Conservation (phyloP, 106 monocot species). For the Xerophyta viscosa region DNA sequence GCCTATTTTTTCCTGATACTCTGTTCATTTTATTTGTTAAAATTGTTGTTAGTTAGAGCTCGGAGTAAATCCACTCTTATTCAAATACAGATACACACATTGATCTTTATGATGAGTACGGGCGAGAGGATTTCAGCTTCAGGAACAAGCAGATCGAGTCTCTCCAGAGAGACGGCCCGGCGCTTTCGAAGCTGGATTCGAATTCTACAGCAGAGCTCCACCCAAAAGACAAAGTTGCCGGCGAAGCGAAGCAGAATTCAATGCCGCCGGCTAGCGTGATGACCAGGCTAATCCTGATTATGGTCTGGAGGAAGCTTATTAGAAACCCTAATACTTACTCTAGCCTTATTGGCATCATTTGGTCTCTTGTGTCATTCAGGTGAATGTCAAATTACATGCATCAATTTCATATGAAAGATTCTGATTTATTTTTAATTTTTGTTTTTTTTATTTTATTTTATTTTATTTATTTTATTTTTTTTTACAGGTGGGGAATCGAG, state of each 20-base stretch:
- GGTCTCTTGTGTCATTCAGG: conserved; percentile 50
- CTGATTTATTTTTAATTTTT: neutral
- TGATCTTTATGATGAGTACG: conserved; percentile 9
- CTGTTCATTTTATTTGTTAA: no score
- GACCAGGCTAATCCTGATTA: conserved; percentile 45
- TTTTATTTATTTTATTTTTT: neutral
- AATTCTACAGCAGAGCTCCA: conserved; percentile 28
- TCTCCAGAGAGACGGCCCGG: conserved; percentile 3
- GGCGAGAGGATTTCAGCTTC: conserved; percentile 31
- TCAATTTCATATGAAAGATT: neutral
- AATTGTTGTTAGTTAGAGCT: neutral
- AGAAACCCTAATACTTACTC: conserved; percentile 53
- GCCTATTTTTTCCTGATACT: no score
- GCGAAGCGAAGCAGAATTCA: neutral
- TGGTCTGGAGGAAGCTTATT: conserved; percentile 52
- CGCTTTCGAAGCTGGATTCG: conserved; percentile 19
- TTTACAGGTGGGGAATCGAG: conserved; percentile 30
- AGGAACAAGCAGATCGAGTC: conserved; percentile 8
- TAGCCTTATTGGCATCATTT: conserved; percentile 37
- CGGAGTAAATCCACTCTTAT: neutral
- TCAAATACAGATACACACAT: neutral
- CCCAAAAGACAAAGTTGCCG: conserved; percentile 2
- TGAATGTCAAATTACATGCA: neutral
- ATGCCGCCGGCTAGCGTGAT: conserved; percentile 29
- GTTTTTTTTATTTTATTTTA: neutral